Conservation (phyloP, 106 monocot genomes). For the Posidonia australis region DNA sequence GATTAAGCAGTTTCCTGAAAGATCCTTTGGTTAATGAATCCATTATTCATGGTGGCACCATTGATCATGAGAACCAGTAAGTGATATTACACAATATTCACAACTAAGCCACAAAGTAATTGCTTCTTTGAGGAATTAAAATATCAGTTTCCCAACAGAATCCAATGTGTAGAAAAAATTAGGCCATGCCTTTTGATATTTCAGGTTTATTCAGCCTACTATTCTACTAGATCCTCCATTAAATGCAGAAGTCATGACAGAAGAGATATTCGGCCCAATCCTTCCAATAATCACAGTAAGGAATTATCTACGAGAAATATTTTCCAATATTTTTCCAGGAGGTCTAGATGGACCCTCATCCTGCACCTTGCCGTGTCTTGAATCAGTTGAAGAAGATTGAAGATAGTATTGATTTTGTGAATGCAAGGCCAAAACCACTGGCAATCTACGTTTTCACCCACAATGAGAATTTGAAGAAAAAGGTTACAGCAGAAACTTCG, state of each 20-base stretch:
- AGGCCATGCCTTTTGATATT: background rate
- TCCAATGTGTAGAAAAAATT: background rate
- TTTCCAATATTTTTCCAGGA: background rate
- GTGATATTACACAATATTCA: no score
- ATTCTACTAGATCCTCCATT: conserved; percentile 75
- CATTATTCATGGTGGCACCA: conserved; percentile 54
- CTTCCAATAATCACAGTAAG: conserved; percentile 58
- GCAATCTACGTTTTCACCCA: conserved; percentile 77
- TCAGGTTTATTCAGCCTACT: conserved; percentile 73
- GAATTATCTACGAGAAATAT: background rate
- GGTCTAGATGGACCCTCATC: no score
- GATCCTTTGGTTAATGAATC: conserved; percentile 43
- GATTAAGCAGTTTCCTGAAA: conserved; percentile 43
- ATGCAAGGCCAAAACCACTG: conserved; percentile 60
- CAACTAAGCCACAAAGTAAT: no score
- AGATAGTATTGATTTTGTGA: conserved; percentile 60
- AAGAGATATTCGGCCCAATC: conserved; percentile 58
- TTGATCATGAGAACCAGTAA: conserved; percentile 48
- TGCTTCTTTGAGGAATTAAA: no score
- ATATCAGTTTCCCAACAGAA: no score
- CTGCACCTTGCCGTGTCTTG: no score
- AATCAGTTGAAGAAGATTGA: conserved; percentile 80
- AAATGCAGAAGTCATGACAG: conserved; percentile 70
- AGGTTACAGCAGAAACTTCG: conserved; percentile 50
- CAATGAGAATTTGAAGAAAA: conserved; percentile 35